Evolutionary conservation across 306 rosid species (phyloP).

Genomic region (Psophocarpus tetragonolobus): DNA sequence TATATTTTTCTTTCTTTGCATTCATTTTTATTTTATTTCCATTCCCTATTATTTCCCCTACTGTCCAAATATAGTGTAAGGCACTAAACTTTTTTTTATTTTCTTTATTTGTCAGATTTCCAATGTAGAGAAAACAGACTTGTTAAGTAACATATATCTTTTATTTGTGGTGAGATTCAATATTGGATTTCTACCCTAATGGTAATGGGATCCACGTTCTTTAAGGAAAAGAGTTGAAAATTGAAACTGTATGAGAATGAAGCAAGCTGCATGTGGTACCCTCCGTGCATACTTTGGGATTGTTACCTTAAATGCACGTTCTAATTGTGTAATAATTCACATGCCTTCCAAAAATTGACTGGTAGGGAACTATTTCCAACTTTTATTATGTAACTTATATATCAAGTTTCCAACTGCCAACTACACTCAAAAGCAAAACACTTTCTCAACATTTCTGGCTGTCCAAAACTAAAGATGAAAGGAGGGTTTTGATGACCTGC

Average conservation of each 20-base stretch:
- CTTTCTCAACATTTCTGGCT: not conserved
- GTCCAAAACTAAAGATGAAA: not conserved
- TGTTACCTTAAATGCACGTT: conserved; percentile 8
- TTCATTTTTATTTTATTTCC: too few relatives aligned
- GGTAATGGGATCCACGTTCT: not conserved
- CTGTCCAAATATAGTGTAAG: too few relatives aligned
- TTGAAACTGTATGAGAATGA: not conserved
- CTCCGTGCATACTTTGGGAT: not conserved
- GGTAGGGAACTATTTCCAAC: not conserved
- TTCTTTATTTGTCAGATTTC: not conserved
- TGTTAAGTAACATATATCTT: not conserved
- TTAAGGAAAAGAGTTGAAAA: not conserved
- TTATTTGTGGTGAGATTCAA: not conserved
- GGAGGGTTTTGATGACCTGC: not conserved
- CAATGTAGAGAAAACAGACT: not conserved
- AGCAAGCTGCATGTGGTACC: not conserved
- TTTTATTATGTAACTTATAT: not conserved
- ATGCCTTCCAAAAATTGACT: not conserved
- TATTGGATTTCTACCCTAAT: not conserved
- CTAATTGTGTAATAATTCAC: not conserved
- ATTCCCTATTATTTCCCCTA: too few relatives aligned
- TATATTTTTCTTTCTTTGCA: too few relatives aligned
- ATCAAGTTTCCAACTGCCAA: conserved; percentile 17
- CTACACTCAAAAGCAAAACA: conserved; percentile 1
- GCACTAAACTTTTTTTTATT: not conserved